Evolutionary conservation across 2,329 filamentous ascomycete species (phyloP).

Genomic region (Aspergillus bombycis): DNA sequence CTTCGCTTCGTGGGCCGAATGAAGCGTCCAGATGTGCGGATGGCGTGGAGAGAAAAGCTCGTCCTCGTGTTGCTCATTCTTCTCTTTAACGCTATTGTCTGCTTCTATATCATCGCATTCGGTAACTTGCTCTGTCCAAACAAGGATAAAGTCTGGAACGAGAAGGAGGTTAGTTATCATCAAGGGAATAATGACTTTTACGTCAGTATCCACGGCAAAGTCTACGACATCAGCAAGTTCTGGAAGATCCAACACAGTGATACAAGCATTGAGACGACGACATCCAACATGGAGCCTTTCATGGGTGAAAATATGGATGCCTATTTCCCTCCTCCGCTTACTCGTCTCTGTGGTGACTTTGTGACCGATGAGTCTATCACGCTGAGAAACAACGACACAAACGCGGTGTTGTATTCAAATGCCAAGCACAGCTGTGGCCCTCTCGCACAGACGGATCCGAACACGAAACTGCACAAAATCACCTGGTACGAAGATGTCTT

Average conservation of each 20-base stretch:
- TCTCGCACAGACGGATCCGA: conserved; percentile 56
- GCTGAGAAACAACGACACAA: conserved; percentile 64
- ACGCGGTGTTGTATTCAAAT: conserved; percentile 57
- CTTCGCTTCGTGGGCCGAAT: conserved; percentile 85
- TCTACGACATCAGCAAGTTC: conserved; percentile 91
- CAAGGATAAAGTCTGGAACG: conserved; percentile 84
- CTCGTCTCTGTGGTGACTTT: conserved; percentile 72
- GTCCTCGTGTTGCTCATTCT: conserved; percentile 80
- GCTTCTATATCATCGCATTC: conserved; percentile 92
- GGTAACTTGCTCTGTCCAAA: conserved; percentile 87
- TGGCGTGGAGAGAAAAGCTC: conserved; percentile 97
- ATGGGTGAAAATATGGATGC: conserved; percentile 76
- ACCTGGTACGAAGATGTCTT: conserved; percentile 81
- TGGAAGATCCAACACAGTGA: conserved; percentile 86
- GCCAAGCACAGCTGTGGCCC: conserved; percentile 74
- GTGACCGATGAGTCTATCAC: conserved; percentile 60
- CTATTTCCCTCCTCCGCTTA: conserved; percentile 84
- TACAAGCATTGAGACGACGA: conserved; percentile 61
- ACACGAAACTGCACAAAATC: conserved; percentile 61
- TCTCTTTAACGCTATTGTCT: conserved; percentile 75
- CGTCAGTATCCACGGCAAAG: conserved; percentile 82
- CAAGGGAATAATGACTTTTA: conserved; percentile 76
- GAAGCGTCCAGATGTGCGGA: conserved; percentile 93
- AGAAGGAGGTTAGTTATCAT: conserved; percentile 70
- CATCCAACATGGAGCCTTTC: conserved; percentile 72